Conservation (phyloP, 2,329 filamentous ascomycete species). For the Ambrosiella xylebori region DNA sequence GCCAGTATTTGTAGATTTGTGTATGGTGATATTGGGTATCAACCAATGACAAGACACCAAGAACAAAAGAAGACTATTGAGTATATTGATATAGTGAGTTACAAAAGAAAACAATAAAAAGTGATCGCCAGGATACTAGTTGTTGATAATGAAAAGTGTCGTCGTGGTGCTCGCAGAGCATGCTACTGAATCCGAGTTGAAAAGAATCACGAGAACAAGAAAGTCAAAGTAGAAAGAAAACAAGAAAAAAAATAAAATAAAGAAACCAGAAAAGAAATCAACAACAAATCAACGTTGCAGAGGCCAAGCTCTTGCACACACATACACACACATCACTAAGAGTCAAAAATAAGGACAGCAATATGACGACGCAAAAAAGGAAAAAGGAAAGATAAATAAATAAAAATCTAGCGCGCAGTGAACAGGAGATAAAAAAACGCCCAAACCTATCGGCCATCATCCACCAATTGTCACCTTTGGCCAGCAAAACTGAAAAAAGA, state of each 20-base stretch:
- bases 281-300: background rate
- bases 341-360: background rate
- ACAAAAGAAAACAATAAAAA: background rate
- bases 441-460: too few species aligned
- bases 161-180: background rate
- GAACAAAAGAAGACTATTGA: too few species aligned
- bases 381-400: slow-evolving; percentile 1
- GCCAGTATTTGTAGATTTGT: too few species aligned
- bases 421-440: too few species aligned
- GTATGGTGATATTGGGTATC: too few species aligned
- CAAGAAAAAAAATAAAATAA: background rate
- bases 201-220: background rate
- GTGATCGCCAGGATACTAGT: background rate
- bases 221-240: slow-evolving; percentile 1
- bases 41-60: too few species aligned
- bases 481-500: too few species aligned
- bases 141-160: background rate
- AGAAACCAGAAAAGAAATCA: slow-evolving; percentile 2
- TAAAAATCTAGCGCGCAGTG: too few species aligned
- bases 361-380: background rate
- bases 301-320: background rate
- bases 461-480: too few species aligned
- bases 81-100: too few species aligned
- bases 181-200: background rate
- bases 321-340: background rate